phyloP scores from a whole-genome alignment of 208 protist genomes.

The Wallacemonas sp. region DNA sequence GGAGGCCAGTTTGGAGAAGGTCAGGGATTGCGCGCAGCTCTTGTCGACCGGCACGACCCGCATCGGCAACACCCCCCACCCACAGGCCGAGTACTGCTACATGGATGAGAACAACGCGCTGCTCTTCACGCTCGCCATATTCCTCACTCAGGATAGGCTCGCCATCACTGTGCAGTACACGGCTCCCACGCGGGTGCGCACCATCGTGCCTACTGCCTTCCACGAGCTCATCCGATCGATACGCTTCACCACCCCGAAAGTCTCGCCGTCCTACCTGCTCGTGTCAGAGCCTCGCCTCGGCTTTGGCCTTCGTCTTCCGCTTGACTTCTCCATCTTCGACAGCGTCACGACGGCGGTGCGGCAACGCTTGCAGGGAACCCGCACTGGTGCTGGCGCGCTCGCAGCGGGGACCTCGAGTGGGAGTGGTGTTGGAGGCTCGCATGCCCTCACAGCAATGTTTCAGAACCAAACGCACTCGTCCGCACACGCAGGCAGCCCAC shows the following conservation, averaged over 20 bases:
- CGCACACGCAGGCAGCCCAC: not conserved
- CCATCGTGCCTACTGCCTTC: slow-evolving; percentile 65
- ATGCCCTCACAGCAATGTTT: not conserved
- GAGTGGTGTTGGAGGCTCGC: too few relatives aligned
- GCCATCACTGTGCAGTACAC: slow-evolving; percentile 83
- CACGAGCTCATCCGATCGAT: slow-evolving; percentile 75
- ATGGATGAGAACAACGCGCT: slow-evolving; percentile 48
- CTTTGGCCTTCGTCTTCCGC: slow-evolving; percentile 74
- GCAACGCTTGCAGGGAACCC: slow-evolving; percentile 23
- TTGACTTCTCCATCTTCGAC: slow-evolving; percentile 62
- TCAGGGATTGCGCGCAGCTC: slow-evolving; percentile 62
- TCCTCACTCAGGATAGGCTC: slow-evolving; percentile 59
- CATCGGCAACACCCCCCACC: slow-evolving; percentile 55
- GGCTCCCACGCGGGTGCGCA: slow-evolving; percentile 58
- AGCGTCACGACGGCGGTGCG: slow-evolving; percentile 27
- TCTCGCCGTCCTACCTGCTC: slow-evolving; percentile 83
- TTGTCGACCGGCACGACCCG: slow-evolving; percentile 49
- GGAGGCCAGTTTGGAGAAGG: slow-evolving; percentile 55
- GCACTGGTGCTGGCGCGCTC: too few relatives aligned
- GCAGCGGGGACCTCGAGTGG: too few relatives aligned
- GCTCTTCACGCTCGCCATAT: slow-evolving; percentile 68
- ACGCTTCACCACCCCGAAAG: slow-evolving; percentile 45
- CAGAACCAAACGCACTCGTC: slow-evolving; percentile 23
- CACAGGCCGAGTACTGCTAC: slow-evolving; percentile 84
- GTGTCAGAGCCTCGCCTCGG: slow-evolving; percentile 79